A percentile compares a stretch with the other conserved stretches of the same genome.
phyloP scores from a whole-genome alignment of 805 yeast species.

The Saccharomycodes ludwigii region DNA sequence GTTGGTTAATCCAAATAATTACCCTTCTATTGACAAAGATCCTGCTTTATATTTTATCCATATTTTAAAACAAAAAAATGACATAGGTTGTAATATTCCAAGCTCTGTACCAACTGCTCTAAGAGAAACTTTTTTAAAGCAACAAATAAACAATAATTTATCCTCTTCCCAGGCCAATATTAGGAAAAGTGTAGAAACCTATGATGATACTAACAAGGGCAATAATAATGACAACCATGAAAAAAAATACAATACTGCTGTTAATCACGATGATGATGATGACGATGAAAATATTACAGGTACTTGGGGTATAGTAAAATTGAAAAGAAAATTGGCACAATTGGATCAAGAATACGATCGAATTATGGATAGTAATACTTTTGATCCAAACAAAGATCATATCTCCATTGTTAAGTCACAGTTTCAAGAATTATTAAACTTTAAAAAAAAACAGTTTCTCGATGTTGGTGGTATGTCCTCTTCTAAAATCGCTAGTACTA shows the following conservation, averaged over 20 bases:
- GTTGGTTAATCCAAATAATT: constrained; percentile 80
- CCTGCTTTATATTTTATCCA: constrained; percentile 84
- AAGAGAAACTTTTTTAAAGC: constrained; percentile 84
- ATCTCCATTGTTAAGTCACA: constrained; percentile 40
- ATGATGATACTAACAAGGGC: neutral
- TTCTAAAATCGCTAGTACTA: constrained; percentile 26
- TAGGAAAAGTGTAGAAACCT: constrained; percentile 7
- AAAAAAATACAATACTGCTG: constrained; percentile 8
- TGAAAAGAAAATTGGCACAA: constrained; percentile 66
- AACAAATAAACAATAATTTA: constrained; percentile 60
- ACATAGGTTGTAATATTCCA: constrained; percentile 75
- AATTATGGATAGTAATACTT: constrained; percentile 14
- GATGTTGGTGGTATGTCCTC: constrained; percentile 23
- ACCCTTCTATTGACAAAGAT: constrained; percentile 83
- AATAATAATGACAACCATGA: constrained; percentile 1
- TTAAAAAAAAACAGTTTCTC: constrained; percentile 51
- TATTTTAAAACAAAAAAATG: constrained; percentile 75
- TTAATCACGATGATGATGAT: constrained; percentile 74
- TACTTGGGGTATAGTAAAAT: constrained; percentile 86
- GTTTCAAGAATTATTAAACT: constrained; percentile 69
- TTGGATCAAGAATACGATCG: constrained; percentile 42
- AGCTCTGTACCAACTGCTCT: constrained; percentile 88
- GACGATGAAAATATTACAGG: too few relatives aligned
- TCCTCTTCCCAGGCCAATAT: constrained; percentile 41
- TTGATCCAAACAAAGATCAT: constrained; percentile 15